Percentiles rank a stretch among this genome's conserved stretches.
Conservation (phyloP, 305 asterid species). For the Fraxinus sp. region DNA sequence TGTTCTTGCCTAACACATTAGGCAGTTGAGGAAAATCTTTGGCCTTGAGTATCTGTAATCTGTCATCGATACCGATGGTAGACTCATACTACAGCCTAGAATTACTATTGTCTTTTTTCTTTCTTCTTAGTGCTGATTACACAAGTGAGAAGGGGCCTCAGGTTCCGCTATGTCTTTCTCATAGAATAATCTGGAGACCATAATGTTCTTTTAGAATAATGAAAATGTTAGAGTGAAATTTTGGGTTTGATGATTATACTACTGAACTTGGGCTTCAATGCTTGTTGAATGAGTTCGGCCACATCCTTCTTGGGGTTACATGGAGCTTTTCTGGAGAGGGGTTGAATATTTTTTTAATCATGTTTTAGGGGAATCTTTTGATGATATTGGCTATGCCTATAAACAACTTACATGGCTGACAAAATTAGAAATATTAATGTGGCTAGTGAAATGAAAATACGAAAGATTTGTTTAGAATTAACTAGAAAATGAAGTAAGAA, state of each 20-base stretch:
- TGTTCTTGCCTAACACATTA: background rate
- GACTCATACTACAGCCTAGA: background rate
- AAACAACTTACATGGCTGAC: background rate
- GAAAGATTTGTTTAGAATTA: background rate
- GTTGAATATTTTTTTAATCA: background rate
- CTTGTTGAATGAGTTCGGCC: background rate
- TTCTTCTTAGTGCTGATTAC: background rate
- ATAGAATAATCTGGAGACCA: background rate
- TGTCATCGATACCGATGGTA: background rate
- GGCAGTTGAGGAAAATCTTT: background rate
- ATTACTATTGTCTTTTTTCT: background rate
- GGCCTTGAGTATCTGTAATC: background rate
- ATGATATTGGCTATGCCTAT: background rate
- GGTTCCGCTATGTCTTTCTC: background rate
- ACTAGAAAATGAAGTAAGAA: background rate
- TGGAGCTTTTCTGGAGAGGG: background rate
- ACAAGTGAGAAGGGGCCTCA: background rate
- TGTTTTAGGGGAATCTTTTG: background rate
- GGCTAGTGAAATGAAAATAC: background rate
- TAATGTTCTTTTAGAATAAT: background rate
- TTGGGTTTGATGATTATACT: background rate
- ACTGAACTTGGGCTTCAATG: background rate
- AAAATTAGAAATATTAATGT: background rate
- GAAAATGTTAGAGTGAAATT: background rate
- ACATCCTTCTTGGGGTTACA: background rate